A percentile compares a stretch with the other conserved stretches of the same genome.
phyloP scores from a whole-genome alignment of 2,329 filamentous ascomycete genomes.

The Aspergillus ochraceus region DNA sequence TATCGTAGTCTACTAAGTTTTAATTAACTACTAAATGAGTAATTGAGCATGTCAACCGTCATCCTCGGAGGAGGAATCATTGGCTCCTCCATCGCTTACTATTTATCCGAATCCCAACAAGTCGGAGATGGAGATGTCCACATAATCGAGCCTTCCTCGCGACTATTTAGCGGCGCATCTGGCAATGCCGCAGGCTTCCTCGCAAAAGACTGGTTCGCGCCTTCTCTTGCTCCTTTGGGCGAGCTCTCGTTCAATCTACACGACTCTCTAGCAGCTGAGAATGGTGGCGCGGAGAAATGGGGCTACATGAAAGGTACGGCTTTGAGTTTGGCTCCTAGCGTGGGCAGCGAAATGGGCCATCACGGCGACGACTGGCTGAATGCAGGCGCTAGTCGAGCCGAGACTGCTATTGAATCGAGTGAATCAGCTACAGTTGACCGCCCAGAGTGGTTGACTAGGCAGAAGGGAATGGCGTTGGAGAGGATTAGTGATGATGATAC shows the following conservation, averaged over 20 bases:
- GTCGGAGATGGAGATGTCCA: conserved; percentile 49
- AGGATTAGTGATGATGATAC: conserved; percentile 61
- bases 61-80: conserved; percentile 72
- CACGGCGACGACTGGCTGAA: conserved; percentile 65
- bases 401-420: conserved; percentile 46
- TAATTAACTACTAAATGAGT: too few species aligned
- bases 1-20: too few species aligned
- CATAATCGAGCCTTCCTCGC: conserved; percentile 56
- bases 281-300: conserved; percentile 60
- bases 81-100: conserved; percentile 70
- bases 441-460: conserved; percentile 61
- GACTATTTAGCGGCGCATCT: conserved; percentile 72
- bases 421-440: conserved; percentile 36
- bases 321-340: conserved; percentile 51
- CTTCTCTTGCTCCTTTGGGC: conserved; percentile 59
- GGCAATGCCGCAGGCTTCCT: conserved; percentile 74
- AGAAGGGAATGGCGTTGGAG: conserved; percentile 58
- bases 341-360: conserved; percentile 39
- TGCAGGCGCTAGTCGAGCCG: conserved; percentile 63
- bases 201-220: conserved; percentile 70
- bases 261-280: conserved; percentile 58
- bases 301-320: conserved; percentile 61
- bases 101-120: conserved; percentile 54
- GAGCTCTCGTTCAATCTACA: conserved; percentile 70
- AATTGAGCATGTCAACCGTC: conserved; percentile 54